Evolutionary conservation across 148 eudicot species (phyloP).

Genomic region (Amaranthus hypochondriacus): DNA sequence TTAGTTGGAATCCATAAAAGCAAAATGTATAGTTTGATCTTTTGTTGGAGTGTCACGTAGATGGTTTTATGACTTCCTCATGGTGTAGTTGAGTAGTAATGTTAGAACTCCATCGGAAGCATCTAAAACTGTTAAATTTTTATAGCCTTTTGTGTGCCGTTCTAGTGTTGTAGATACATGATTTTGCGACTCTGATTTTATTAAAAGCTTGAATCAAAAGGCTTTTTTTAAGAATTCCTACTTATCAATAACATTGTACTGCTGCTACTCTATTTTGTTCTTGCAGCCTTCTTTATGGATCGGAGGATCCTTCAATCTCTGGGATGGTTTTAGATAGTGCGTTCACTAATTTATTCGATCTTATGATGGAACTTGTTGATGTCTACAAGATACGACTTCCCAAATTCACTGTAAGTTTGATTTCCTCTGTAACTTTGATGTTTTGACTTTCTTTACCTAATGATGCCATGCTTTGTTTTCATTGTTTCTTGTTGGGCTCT

Average conservation of each 20-base stretch:
- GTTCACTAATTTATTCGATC: conserved; percentile 77
- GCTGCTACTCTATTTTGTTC: conserved; percentile 15
- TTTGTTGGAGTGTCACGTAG: not conserved
- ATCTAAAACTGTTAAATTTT: not conserved
- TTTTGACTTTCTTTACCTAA: not conserved
- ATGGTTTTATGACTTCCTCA: not conserved
- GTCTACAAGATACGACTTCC: conserved; percentile 90
- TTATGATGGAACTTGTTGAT: conserved; percentile 93
- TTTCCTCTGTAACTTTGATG: conserved; percentile 14
- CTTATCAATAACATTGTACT: not conserved
- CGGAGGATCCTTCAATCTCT: conserved; percentile 87
- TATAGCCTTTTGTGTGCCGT: not conserved
- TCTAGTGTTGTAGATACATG: not conserved
- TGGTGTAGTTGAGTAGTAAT: not conserved
- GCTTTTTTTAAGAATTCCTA: not conserved
- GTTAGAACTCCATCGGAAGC: not conserved
- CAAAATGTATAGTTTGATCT: not conserved
- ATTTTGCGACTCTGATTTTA: not conserved
- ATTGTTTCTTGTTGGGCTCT: not conserved
- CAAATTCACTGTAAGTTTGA: conserved; percentile 66
- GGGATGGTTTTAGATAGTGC: conserved; percentile 95
- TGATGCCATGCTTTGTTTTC: not conserved
- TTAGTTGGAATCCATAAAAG: not conserved
- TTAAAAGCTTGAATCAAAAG: not conserved
- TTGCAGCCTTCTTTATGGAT: conserved; percentile 89